Percentiles rank a stretch among this genome's conserved stretches.
phyloP scores from a whole-genome alignment of 306 rosid genomes.

The Vigna angularis region DNA sequence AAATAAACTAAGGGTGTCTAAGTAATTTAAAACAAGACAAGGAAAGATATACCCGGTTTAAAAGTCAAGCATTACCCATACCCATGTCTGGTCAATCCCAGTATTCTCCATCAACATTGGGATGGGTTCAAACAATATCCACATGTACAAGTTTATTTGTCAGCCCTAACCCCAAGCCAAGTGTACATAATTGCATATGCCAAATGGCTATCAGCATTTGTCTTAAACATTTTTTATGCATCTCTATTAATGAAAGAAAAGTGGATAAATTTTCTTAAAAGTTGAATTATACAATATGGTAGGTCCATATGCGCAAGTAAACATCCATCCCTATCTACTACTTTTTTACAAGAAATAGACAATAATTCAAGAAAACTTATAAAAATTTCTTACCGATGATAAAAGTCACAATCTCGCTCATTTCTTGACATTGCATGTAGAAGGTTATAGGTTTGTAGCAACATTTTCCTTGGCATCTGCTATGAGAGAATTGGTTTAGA shows the following conservation, averaged over 20 bases:
- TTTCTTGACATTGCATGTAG: slow-evolving; percentile 87
- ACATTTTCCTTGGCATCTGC: slow-evolving; percentile 99
- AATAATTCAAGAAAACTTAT: slow-evolving; percentile 34
- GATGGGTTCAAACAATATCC: too few relatives aligned
- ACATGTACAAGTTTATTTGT: too few relatives aligned
- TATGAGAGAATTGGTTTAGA: slow-evolving; percentile 47
- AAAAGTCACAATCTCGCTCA: slow-evolving; percentile 96
- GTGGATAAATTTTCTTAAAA: slow-evolving; percentile 33
- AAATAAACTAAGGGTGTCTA: too few relatives aligned
- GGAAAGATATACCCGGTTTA: too few relatives aligned
- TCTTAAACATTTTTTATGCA: slow-evolving; percentile 22
- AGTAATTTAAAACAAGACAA: too few relatives aligned
- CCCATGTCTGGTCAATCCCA: too few relatives aligned
- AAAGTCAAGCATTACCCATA: too few relatives aligned
- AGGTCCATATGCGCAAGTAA: background rate
- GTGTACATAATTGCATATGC: slow-evolving; percentile 24
- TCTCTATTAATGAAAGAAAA: background rate
- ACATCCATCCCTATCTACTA: slow-evolving; percentile 7
- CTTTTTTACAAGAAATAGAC: slow-evolving; percentile 23
- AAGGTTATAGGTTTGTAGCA: slow-evolving; percentile 90
- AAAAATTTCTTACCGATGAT: slow-evolving; percentile 78
- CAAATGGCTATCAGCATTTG: slow-evolving; percentile 32
- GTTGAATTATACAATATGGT: slow-evolving; percentile 23
- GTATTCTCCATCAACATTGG: too few relatives aligned
- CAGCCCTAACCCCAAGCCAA: background rate